Evolutionary conservation across 805 yeast species (phyloP).

Genomic region (Yamadazyma endophytica): DNA sequence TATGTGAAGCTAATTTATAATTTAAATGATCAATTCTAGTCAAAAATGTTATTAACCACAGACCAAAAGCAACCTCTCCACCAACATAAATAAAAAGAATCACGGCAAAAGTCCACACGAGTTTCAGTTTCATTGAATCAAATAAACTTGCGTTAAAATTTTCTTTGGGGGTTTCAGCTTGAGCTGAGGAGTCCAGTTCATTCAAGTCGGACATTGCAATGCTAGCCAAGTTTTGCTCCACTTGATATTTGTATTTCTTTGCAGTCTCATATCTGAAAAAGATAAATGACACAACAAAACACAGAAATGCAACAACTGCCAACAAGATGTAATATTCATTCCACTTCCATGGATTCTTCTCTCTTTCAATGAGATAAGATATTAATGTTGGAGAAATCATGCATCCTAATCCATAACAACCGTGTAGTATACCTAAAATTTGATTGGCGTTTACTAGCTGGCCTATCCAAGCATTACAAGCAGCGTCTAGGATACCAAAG

Average conservation of each 20-base stretch:
- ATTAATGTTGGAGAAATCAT: conserved; percentile 47
- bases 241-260: conserved; percentile 35
- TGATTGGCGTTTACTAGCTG: conserved; percentile 44
- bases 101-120: conserved; percentile 38
- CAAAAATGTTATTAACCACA: conserved; percentile 49
- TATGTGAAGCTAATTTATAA: conserved; percentile 39
- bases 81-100: conserved; percentile 49
- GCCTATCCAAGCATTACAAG: conserved; percentile 52
- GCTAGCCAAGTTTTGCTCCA: conserved; percentile 9
- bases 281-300: conserved; percentile 17
- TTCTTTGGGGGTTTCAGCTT: neutral
- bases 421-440: conserved; percentile 48
- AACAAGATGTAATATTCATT: conserved; percentile 41
- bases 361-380: conserved; percentile 34
- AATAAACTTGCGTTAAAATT: conserved; percentile 14
- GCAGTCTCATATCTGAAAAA: conserved; percentile 42
- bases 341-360: conserved; percentile 43
- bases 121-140: conserved; percentile 28
- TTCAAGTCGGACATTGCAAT: no score
- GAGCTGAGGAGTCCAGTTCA: conserved; percentile 8
- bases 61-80: conserved; percentile 49
- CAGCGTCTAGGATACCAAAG: conserved; percentile 53
- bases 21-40: conserved; percentile 33
- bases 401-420: conserved; percentile 52
- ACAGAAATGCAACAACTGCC: conserved; percentile 18